These are phyloP conservation scores for Trametes cinnabarina DNA, from an alignment of 768 basidiomycete genomes.

Conservation along the genomic window DNA sequence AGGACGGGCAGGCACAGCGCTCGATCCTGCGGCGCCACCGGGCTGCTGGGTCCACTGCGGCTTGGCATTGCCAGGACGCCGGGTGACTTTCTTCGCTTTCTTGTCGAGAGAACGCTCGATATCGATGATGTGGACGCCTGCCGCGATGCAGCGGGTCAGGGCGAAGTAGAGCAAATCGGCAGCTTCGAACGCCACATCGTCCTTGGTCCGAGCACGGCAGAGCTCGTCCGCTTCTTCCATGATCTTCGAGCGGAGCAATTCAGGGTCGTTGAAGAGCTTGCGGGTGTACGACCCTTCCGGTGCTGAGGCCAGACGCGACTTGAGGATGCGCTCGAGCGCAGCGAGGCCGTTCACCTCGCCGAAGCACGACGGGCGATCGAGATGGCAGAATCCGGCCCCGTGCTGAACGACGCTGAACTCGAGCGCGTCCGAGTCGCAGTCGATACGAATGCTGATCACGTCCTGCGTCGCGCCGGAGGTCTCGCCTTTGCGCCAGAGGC, in stretches of 20 bases:
- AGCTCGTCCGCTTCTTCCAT: constrained; percentile 98
- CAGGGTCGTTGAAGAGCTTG: constrained; percentile 77
- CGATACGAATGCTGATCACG: constrained; percentile 74
- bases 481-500: constrained; percentile 95
- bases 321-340: constrained; percentile 77
- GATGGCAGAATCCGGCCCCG: constrained; percentile 92
- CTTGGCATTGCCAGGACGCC: constrained; percentile 91
- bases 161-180: constrained; percentile 95
- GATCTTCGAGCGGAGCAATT: constrained; percentile 87
- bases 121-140: constrained; percentile 79
- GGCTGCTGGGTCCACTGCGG: constrained; percentile 57
- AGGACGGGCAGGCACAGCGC: constrained; percentile 22
- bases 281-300: constrained; percentile 92
- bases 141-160: constrained; percentile 76
- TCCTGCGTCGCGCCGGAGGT: constrained; percentile 93
- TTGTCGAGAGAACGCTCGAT: constrained; percentile 80
- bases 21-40: constrained; percentile 17
- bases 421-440: constrained; percentile 92
- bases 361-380: constrained; percentile 86
- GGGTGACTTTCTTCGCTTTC: constrained; percentile 83
- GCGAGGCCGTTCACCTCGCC: constrained; percentile 76
- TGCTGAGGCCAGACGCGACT: constrained; percentile 66
- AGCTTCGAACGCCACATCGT: constrained; percentile 91
- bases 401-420: constrained; percentile 89
- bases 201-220: constrained; percentile 73